Base-by-base conservation (phyloP, 768 basidiomycete species). In the Boletus reticuloceps region DNA sequence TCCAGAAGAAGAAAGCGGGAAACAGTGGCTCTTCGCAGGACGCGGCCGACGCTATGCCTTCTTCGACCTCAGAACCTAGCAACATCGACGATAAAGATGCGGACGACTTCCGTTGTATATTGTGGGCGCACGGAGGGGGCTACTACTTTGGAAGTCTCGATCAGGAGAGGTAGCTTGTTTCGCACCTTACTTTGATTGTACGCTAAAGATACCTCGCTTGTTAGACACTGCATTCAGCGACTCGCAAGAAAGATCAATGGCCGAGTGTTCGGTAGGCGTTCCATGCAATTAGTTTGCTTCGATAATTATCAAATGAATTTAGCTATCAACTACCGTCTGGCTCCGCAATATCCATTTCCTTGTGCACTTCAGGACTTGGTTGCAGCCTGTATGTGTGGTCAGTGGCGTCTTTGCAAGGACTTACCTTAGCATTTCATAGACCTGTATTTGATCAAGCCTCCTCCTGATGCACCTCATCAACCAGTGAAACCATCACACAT, bases 261-360 rank as follows among this genome's bases (percentile, higher is more conserved):
- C 2, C 82, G 96, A 46, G 89, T 92, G 13, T 91, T 96, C 63
- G 83, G 86, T 85, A 64, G 40, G 79, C 65, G 20, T 22, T 55
- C 29, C 17, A 37, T 47, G n/a, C 4, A 5, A 8, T 19, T 10
- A 19, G 3, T 47, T 40, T 31, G 14, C 37, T 31, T 14, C 45
- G 10, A 39, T 54, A 20, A 58, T 47, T n/a, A 37, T 50, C 40
- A 29, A 72, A 51, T 60, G 63, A 60, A 48, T 32, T 12, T 56
- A 89, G 88, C 88, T 54, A 78, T 91, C 51, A 88, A 89, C 59
- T 91, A 91, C 64, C 82, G 89, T 38, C 82, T 95, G n/a, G 89
- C 95, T 14, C 96, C 96, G 0, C 96, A 98, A 72, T 98, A 96
- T 63, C 96, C 96, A 2, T 98, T 97, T 68, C 96, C 96, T 14